Conservation (phyloP, 129 eudicot genomes). For the Ambrosia trifida region DNA sequence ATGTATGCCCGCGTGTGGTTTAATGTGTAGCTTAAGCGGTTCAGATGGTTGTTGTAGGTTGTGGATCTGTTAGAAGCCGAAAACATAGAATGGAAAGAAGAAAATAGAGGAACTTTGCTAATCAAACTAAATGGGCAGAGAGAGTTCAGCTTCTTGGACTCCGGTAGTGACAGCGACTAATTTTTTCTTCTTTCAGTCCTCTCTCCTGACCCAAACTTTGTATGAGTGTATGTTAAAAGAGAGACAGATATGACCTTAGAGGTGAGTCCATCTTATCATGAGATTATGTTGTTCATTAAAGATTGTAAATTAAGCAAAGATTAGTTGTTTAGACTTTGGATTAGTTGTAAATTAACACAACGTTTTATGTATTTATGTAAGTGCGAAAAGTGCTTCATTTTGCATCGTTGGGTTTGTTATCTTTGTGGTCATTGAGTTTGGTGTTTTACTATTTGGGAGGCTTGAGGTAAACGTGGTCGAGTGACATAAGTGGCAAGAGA, state of each 20-base stretch:
- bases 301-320: slow-evolving; percentile 23
- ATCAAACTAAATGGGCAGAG: slow-evolving; percentile 75
- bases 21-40: slow-evolving; percentile 10
- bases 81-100: slow-evolving; percentile 75
- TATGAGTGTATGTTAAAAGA: slow-evolving; percentile 29
- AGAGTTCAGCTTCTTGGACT: slow-evolving; percentile 81
- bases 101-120: slow-evolving; percentile 82
- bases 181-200: background rate
- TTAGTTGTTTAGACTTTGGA: slow-evolving; percentile 28
- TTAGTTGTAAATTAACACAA: slow-evolving; percentile 27
- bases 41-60: slow-evolving; percentile 51
- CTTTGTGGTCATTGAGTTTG: background rate
- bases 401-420: background rate
- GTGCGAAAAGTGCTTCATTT: background rate
- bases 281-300: slow-evolving; percentile 9
- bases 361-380: slow-evolving; percentile 21
- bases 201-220: slow-evolving; percentile 13
- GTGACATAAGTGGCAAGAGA: too few relatives aligned
- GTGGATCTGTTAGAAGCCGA: slow-evolving; percentile 62
- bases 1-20: background rate
- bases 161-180: slow-evolving; percentile 71
- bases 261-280: slow-evolving; percentile 17
- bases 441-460: background rate
- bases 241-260: background rate
- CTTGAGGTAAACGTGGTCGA: too few relatives aligned